Conservation (phyloP, 305 asterid species). For the Petunia hybrid region DNA sequence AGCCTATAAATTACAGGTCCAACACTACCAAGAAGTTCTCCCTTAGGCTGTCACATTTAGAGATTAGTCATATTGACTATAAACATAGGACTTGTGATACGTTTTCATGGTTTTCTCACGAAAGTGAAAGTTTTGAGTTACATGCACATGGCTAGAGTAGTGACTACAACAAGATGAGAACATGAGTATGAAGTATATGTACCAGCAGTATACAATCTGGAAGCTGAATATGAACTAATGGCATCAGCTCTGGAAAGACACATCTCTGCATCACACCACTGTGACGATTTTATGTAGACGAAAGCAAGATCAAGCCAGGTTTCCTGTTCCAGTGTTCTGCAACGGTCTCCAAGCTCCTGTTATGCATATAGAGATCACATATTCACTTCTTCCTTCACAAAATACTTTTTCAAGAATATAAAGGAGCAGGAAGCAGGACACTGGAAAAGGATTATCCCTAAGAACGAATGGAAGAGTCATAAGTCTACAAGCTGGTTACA, state of each 20-base stretch:
- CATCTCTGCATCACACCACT: constrained; percentile 86
- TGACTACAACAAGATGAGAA: background rate
- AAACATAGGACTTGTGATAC: background rate
- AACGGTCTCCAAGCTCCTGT: constrained; percentile 56
- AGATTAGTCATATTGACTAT: background rate
- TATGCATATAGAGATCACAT: constrained; percentile 21
- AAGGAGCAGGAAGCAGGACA: background rate
- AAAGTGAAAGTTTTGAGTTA: constrained; percentile 16
- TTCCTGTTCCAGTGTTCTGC: constrained; percentile 66
- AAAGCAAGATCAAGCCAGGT: constrained; percentile 88
- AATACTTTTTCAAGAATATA: background rate
- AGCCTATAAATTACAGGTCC: background rate
- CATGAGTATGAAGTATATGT: constrained; percentile 35
- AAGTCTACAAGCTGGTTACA: constrained; percentile 1
- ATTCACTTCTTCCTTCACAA: constrained; percentile 12
- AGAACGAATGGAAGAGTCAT: constrained; percentile 5
- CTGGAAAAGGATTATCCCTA: constrained; percentile 12
- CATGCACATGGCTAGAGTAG: background rate
- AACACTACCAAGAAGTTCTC: constrained; percentile 13
- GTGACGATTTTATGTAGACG: constrained; percentile 68
- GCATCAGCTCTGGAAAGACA: constrained; percentile 76
- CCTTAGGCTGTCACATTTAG: background rate
- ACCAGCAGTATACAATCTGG: constrained; percentile 81
- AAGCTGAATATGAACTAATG: constrained; percentile 62
- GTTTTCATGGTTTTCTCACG: constrained; percentile 2